These are phyloP conservation scores for Sphagnurus paluster DNA, from an alignment of 1,284 basidiomycete species.

Conservation along the genomic window DNA sequence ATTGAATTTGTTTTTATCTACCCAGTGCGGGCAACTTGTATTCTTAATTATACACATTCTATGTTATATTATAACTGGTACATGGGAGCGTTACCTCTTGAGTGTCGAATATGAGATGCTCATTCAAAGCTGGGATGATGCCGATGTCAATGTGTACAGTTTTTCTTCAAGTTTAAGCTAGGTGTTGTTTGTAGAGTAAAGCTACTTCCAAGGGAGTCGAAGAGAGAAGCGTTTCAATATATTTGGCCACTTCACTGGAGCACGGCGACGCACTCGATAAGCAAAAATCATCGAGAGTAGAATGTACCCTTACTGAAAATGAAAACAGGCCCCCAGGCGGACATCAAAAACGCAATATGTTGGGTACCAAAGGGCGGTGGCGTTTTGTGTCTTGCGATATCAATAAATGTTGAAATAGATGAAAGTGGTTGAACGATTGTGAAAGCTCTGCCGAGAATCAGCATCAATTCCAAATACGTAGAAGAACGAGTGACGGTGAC, in stretches of 20 bases:
- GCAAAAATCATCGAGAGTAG: not conserved
- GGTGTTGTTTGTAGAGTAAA: no score
- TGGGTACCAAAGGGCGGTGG: slow-evolving; percentile 53
- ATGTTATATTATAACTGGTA: no score
- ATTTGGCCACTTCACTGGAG: slow-evolving; percentile 10
- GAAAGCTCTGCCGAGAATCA: slow-evolving; percentile 33
- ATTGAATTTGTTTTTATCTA: not conserved
- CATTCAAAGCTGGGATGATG: no score
- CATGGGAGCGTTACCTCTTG: no score
- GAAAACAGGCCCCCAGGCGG: slow-evolving; percentile 52
- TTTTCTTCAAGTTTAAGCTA: not conserved
- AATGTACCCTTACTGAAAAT: slow-evolving; percentile 38
- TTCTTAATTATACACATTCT: no score
- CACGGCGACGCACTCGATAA: not conserved
- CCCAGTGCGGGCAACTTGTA: no score
- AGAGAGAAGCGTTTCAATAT: slow-evolving; percentile 1
- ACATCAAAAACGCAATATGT: slow-evolving; percentile 52
- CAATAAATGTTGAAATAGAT: slow-evolving; percentile 49
- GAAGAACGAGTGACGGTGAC: slow-evolving; percentile 11
- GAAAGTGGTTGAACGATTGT: slow-evolving; percentile 42
- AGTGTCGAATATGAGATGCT: no score
- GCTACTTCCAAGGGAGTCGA: slow-evolving; percentile 10
- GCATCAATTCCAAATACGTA: not conserved
- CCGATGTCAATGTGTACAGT: not conserved
- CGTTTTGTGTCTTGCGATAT: slow-evolving; percentile 35